Percentiles rank a stretch among this genome's conserved stretches.
Conservation (phyloP, 139 green algal species). For the Coelastrella sp. region DNA sequence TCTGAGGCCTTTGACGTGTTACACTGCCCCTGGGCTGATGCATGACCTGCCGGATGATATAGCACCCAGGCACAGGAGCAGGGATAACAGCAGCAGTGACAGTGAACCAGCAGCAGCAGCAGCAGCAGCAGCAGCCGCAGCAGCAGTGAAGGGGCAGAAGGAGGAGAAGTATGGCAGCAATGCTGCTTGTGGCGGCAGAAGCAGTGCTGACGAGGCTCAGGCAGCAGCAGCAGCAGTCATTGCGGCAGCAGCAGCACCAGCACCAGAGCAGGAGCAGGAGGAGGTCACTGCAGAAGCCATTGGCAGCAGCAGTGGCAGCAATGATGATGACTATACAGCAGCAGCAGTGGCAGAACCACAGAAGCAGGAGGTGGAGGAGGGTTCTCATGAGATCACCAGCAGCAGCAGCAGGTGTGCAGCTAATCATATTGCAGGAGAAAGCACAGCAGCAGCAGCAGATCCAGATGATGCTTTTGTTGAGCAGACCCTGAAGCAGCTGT, state of each 20-base stretch:
- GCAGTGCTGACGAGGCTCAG: neutral
- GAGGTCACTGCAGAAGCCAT: neutral
- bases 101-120: conserved; percentile 18
- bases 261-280: neutral
- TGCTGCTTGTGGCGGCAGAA: neutral
- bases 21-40: neutral
- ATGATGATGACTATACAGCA: neutral
- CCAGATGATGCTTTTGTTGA: neutral
- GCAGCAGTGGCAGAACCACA: too few relatives aligned
- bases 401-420: neutral
- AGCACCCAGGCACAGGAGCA: neutral
- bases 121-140: conserved; percentile 1
- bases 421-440: neutral
- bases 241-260: conserved; percentile 9
- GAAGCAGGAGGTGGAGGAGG: too few relatives aligned
- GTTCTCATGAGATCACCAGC: neutral
- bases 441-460: neutral
- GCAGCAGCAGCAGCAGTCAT: neutral
- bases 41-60: neutral
- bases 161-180: neutral
- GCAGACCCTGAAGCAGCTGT: neutral
- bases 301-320: conserved; percentile 23
- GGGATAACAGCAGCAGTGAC: neutral
- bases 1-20: neutral
- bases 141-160: neutral